A percentile compares a stretch with the other conserved stretches of the same genome.
phyloP scores from a whole-genome alignment of 2,329 filamentous ascomycete genomes.

The Aspergillus sp. region DNA sequence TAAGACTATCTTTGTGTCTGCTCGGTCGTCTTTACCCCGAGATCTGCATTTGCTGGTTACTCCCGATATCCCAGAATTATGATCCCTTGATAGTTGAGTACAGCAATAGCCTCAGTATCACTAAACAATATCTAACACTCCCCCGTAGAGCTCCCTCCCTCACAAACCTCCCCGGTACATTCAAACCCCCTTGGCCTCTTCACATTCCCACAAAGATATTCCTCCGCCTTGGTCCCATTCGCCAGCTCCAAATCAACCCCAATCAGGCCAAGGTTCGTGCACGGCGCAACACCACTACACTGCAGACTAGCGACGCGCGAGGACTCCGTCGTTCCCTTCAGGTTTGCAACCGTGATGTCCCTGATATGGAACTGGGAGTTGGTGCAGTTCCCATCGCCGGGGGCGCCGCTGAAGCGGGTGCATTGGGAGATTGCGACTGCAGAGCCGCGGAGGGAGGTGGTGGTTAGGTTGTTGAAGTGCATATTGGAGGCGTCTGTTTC shows the following conservation, averaged over 20 bases:
- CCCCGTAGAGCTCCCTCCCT: slow-evolving; percentile 33
- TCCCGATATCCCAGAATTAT: background rate
- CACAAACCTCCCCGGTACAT: slow-evolving; percentile 26
- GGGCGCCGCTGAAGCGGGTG: slow-evolving; percentile 36
- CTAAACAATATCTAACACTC: slow-evolving; percentile 18
- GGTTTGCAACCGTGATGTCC: slow-evolving; percentile 26
- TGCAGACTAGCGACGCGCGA: slow-evolving; percentile 29
- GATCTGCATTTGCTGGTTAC: background rate
- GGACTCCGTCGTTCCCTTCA: slow-evolving; percentile 20
- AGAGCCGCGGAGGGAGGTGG: slow-evolving; percentile 28
- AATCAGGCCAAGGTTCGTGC: slow-evolving; percentile 23
- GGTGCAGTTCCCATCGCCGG: slow-evolving; percentile 37
- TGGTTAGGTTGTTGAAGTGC: slow-evolving; percentile 35
- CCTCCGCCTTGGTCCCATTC: slow-evolving; percentile 19
- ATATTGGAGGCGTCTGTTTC: slow-evolving; percentile 35
- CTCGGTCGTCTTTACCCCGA: background rate
- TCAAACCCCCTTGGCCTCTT: slow-evolving; percentile 20
- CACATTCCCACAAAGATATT: slow-evolving; percentile 30
- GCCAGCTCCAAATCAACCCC: slow-evolving; percentile 19
- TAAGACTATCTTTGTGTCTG: no score
- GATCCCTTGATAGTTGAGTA: no score
- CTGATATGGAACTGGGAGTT: slow-evolving; percentile 43
- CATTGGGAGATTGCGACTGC: slow-evolving; percentile 42
- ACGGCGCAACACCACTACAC: slow-evolving; percentile 32
- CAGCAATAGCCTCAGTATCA: background rate